Conservation (phyloP, 768 basidiomycete genomes). For the Roridomyces roridus region DNA sequence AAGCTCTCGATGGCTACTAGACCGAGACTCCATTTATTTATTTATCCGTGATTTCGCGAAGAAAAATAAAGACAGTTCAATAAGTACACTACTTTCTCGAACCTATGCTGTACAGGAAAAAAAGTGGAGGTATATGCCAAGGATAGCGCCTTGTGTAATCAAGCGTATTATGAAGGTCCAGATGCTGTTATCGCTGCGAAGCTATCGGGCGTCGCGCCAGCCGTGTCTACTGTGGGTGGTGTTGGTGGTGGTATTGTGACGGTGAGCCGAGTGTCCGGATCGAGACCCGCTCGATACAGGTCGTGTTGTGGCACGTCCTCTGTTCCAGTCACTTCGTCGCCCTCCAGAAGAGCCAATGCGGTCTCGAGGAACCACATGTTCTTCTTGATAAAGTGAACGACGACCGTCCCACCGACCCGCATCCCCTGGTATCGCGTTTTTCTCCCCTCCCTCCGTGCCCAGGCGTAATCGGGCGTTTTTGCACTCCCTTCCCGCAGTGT, state of each 20-base stretch:
- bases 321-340: slow-evolving; percentile 70
- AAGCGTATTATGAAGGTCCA: background rate
- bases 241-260: background rate
- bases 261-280: background rate
- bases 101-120: slow-evolving; percentile 5
- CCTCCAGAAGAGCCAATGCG: slow-evolving; percentile 83
- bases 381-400: slow-evolving; percentile 98
- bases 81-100: slow-evolving; percentile 29
- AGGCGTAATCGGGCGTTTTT: slow-evolving; percentile 67
- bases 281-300: slow-evolving; percentile 13
- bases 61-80: slow-evolving; percentile 24
- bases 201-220: background rate
- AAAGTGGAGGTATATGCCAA: slow-evolving; percentile 23
- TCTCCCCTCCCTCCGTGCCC: slow-evolving; percentile 77
- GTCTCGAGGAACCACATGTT: slow-evolving; percentile 97
- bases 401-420: slow-evolving; percentile 90
- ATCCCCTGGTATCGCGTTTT: slow-evolving; percentile 64
- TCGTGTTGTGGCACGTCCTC: slow-evolving; percentile 44
- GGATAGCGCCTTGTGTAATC: background rate
- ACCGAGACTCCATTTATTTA: slow-evolving; percentile 3
- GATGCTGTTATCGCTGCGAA: background rate
- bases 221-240: background rate
- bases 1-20: slow-evolving; percentile 39
- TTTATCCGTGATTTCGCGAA: slow-evolving; percentile 8
- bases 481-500: slow-evolving; percentile 65